Evolutionary conservation across 352 stramenopile species (phyloP), one percentile per base, ranked within the genome.

Genomic region (Thraustotheca clavata): DNA sequence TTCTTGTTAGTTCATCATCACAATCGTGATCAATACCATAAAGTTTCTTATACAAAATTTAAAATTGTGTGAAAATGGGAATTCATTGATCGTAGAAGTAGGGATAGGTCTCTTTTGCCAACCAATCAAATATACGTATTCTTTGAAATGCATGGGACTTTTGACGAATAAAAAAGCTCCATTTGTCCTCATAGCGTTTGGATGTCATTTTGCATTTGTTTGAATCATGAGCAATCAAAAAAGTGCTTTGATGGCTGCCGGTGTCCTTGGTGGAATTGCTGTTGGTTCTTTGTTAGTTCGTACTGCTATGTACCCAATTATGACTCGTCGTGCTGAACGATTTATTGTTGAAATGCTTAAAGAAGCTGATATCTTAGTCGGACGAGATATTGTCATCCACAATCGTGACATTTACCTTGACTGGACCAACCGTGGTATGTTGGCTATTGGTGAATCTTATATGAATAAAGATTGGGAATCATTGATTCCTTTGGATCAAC

Each of bases 391-490:
- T 66, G 62, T 73, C 60, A 78, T 93, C 57, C 76, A 93, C 72
- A 80, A 93, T 72, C 76, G 88, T 22, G 70, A 77, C 60, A 93
- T 93, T 63, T 93, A 86, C 76, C 76, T 93, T 16, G 83, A 93
- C 77, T 93, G 83, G 83, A 73, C 89, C 38, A 76, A 87, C 71
- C 80, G 76, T 62, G 83, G 83, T 61, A 93, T 93, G 83, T 70
- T 93, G 43, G 83, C 73, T 27, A 93, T 93, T 49, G 83, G 83
- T 62, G 83, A 93, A 73, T 93, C 83, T 52, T 93, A 93, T 80
- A 93, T 93, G 83, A 77, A 76, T 67, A 87, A 88, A 71, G 86
- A 93, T 70, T 93, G 83, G 83, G 83, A 93, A 32, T 73, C 83
- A 61, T 75, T 93, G 60, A 87, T 83, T 46, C 83, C 83, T 47